Conservation (phyloP, 176 grass and related monocot species). For the Leersia perrieri region DNA sequence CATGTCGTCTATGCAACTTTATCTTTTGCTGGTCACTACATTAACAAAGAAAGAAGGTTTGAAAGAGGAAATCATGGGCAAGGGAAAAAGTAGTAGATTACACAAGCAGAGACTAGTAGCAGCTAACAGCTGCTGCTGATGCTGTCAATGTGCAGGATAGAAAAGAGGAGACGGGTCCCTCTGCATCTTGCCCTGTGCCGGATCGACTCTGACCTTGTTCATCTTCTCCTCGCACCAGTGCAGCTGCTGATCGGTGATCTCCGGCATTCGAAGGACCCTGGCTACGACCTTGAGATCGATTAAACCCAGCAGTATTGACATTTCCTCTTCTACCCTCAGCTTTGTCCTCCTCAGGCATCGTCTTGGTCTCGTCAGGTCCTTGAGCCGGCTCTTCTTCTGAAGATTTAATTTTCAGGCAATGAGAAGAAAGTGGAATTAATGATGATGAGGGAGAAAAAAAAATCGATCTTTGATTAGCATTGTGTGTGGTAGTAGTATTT, state of each 20-base stretch:
- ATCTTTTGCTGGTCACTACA: conserved; percentile 45
- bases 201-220: conserved; percentile 56
- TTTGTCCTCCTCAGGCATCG: conserved; percentile 65
- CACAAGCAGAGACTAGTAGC: background rate
- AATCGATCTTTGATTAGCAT: background rate
- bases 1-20: conserved; percentile 56
- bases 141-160: conserved; percentile 70
- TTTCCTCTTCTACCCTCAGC: conserved; percentile 59
- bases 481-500: background rate
- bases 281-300: conserved; percentile 87
- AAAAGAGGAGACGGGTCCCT: conserved; percentile 77
- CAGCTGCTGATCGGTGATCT: conserved; percentile 69
- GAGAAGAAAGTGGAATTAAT: background rate
- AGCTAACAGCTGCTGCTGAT: background rate
- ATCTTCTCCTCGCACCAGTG: conserved; percentile 98
- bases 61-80: background rate
- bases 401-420: background rate
- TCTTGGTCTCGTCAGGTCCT: conserved; percentile 56
- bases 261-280: conserved; percentile 74
- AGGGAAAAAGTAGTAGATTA: conserved; percentile 25
- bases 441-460: background rate
- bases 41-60: background rate
- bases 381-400: conserved; percentile 85
- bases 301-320: conserved; percentile 66
- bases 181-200: conserved; percentile 52